Evolutionary conservation across 179 eudicot species (phyloP), one percentile per base, ranked within the genome.

Genomic region (Spergularia azorica): DNA sequence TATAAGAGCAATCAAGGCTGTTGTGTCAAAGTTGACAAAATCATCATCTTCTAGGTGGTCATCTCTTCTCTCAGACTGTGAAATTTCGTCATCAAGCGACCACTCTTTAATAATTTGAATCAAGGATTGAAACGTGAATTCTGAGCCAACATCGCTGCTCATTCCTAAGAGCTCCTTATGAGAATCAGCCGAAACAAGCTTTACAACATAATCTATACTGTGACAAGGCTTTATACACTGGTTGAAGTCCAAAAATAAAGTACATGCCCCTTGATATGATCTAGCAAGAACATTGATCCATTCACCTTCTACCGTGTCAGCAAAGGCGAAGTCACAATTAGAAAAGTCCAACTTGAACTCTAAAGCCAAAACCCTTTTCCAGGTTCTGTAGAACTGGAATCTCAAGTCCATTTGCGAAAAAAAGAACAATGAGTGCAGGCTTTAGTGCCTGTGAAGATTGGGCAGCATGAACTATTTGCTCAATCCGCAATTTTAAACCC

Each of bases 21-120:
- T 95, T 32, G 99, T 91, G 75, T 95, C 99, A 86, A 93, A 89
- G 84, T 95, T 95, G n/a, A 93, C 76, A 56, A 93, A 68, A 62
- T 78, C 84, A 16, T 83, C 81, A 59, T 79, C 76, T 66, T 75
- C 52, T 9, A 16, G 57, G 15, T 56, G 65, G 56, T 70, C 67
- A 16, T 64, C 74, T 38, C 71, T 73, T 73, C 63, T 59, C 58
- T 66, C 67, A 68, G 64, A 77, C 39, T 80, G 76, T 15, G 38
- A 9, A 54, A 61, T 68, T 61, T 83, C 73, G 62, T 50, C 70
- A 82, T 86, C 78, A 73, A 52, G 65, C n/a, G 82, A 67, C 82
- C 69, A 80, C 18, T 80, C 84, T 73, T 81, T 83, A 87, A 95
- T 84, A 72, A 64, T 77, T 76, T 83, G 81, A 77, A 93, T 81